Conservation (phyloP, 352 stramenopile species). For the Elongisporangium senticosum region DNA sequence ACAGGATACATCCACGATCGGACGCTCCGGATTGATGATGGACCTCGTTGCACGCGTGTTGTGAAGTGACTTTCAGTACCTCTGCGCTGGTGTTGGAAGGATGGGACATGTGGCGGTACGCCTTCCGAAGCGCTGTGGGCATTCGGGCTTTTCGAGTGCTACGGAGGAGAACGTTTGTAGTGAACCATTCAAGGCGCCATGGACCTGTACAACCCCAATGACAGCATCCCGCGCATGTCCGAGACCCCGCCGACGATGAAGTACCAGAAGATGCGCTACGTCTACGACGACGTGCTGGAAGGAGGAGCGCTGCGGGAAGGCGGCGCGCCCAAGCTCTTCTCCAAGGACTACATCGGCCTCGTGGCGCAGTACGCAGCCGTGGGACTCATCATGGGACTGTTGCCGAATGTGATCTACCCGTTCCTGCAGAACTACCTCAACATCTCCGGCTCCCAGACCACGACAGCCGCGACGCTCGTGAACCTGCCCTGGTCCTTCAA, state of each 20-base stretch:
- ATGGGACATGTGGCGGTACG: no score
- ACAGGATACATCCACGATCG: no score
- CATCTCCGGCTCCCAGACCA: constrained; percentile 34
- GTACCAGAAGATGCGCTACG: constrained; percentile 31
- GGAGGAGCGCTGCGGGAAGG: constrained; percentile 34
- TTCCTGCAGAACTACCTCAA: constrained; percentile 61
- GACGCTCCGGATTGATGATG: no score
- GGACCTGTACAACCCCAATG: constrained; percentile 11
- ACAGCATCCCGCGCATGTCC: no score
- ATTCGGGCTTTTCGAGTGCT: no score
- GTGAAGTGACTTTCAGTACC: no score
- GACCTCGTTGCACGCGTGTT: no score
- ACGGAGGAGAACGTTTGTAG: no score
- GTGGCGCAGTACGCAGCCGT: constrained; percentile 51
- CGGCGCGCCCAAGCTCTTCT: constrained; percentile 32
- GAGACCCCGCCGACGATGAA: constrained; percentile 1
- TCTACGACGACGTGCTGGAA: constrained; percentile 37
- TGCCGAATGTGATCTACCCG: constrained; percentile 44
- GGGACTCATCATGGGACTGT: constrained; percentile 38
- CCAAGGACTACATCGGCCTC: constrained; percentile 44
- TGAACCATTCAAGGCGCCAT: constrained; percentile 8
- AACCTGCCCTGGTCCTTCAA: constrained; percentile 60
- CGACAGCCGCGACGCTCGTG: constrained; percentile 34
- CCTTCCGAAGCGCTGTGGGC: no score
- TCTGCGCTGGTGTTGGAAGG: no score